Percentiles rank a stretch among this genome's conserved stretches.
Conservation (phyloP, 2,329 filamentous ascomycete species). For the Fusarium odoratissimum region DNA sequence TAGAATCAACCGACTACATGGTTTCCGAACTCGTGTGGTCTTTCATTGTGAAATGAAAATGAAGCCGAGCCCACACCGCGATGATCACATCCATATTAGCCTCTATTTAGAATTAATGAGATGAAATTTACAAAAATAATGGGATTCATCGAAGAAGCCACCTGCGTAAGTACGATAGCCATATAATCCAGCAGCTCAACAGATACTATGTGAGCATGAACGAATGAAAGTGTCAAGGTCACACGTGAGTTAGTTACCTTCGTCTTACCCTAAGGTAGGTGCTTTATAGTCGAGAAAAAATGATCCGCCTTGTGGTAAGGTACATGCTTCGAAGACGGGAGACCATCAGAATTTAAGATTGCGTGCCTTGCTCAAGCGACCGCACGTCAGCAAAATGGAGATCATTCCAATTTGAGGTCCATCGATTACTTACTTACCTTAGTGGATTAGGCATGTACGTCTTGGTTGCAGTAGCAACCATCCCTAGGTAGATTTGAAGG, state of each 20-base stretch:
- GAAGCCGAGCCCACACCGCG: background rate
- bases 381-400: background rate
- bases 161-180: background rate
- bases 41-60: background rate
- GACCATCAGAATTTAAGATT: background rate
- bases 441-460: background rate
- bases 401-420: background rate
- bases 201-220: background rate
- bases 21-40: background rate
- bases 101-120: background rate
- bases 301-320: background rate
- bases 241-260: background rate
- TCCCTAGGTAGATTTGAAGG: background rate
- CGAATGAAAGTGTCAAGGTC: background rate
- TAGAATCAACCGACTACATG: background rate
- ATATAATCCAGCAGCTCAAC: background rate
- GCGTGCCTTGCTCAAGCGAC: background rate
- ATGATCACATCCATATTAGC: background rate
- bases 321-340: background rate
- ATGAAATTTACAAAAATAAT: background rate
- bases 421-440: background rate
- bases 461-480: conserved; percentile 24
- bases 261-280: background rate
- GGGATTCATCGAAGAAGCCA: background rate
- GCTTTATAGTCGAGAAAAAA: background rate